phyloP scores from a whole-genome alignment of 129 eudicot genomes.

The Escallonia rubra region DNA sequence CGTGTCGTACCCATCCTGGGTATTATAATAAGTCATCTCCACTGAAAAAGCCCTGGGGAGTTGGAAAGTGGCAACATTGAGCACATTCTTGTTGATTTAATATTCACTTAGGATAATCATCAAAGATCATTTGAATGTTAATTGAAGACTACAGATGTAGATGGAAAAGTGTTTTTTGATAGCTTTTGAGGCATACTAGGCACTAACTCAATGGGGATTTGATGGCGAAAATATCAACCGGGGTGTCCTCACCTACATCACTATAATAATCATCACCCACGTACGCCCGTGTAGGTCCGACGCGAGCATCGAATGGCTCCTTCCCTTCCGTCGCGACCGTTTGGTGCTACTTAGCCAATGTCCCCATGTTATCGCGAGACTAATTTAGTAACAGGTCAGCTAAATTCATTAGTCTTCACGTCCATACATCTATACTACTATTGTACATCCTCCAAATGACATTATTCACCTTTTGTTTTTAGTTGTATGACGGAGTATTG shows the following conservation, averaged over 20 bases:
- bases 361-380: too few relatives aligned
- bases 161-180: not conserved
- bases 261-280: too few relatives aligned
- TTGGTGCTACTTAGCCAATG: too few relatives aligned
- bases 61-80: not conserved
- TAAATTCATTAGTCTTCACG: too few relatives aligned
- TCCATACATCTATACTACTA: too few relatives aligned
- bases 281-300: too few relatives aligned
- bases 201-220: not conserved
- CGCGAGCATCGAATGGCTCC: too few relatives aligned
- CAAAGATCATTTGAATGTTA: not conserved
- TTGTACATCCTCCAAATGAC: too few relatives aligned
- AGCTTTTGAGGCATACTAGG: not conserved
- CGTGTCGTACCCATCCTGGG: not conserved
- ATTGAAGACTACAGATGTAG: not conserved
- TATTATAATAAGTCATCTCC: conserved; percentile 3
- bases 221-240: not conserved
- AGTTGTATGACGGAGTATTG: too few relatives aligned
- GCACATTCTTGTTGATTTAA: not conserved
- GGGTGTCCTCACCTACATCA: not conserved
- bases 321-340: too few relatives aligned
- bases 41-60: not conserved
- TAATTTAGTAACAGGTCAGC: too few relatives aligned
- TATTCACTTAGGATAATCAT: not conserved
- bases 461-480: too few relatives aligned